Evolutionary conservation across 805 yeast genomes (phyloP).

Genomic region (Yarrowia sp.): DNA sequence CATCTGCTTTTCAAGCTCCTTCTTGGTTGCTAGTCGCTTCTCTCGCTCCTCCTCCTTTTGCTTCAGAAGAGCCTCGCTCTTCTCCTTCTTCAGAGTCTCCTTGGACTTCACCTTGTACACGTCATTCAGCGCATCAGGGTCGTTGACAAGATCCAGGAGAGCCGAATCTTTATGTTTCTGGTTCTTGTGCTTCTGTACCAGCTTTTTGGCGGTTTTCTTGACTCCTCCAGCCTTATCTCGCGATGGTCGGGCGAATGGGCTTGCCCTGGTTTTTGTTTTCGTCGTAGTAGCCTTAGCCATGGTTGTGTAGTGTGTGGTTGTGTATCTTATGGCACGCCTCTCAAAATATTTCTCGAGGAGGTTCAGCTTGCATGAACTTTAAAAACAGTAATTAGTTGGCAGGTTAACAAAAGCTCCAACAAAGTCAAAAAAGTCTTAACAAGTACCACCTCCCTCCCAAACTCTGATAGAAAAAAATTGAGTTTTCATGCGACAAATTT

Average conservation of each 20-base stretch:
- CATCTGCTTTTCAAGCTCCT: conserved; percentile 36
- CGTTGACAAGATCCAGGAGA: conserved; percentile 17
- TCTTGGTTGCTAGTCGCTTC: conserved; percentile 8
- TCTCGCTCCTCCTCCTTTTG: conserved; percentile 30
- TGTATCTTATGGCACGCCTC: not conserved
- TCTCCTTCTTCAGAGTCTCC: conserved; percentile 23
- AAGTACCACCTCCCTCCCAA: not conserved
- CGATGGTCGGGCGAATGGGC: conserved; percentile 1
- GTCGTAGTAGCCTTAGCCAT: conserved; percentile 15
- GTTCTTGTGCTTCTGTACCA: conserved; percentile 8
- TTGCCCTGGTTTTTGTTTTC: conserved; percentile 5
- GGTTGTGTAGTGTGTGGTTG: conserved; percentile 6
- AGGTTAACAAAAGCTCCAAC: too few relatives aligned
- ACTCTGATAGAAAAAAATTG: conserved; percentile 35
- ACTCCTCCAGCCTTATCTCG: conserved; percentile 4
- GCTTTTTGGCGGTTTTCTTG: conserved; percentile 27
- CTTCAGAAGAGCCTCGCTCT: conserved; percentile 17
- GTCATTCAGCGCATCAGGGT: conserved; percentile 6
- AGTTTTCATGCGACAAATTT: conserved; percentile 32
- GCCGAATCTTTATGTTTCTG: conserved; percentile 31
- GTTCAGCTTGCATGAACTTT: conserved; percentile 15
- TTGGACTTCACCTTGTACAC: conserved; percentile 22
- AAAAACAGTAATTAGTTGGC: not conserved
- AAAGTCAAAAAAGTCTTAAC: not conserved
- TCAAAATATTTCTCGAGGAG: conserved; percentile 17